Percentiles rank a stretch among this genome's conserved stretches.
Conservation (phyloP, 2,329 filamentous ascomycete species). For the Sporothrix euskadiensis region DNA sequence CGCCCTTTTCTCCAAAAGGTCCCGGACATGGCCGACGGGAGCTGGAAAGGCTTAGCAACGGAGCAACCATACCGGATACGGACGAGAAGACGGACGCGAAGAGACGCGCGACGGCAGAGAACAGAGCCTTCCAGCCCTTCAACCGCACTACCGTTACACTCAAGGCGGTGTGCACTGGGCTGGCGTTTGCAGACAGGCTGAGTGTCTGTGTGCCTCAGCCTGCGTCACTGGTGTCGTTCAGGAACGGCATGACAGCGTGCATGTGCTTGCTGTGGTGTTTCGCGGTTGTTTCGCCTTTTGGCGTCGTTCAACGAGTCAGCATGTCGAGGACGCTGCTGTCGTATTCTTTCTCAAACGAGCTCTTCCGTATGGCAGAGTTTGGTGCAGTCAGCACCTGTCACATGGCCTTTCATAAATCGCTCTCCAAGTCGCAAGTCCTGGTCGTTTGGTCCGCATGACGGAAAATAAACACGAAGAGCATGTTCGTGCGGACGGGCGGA, state of each 20-base stretch:
- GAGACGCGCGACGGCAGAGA: background rate
- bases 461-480: background rate
- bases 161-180: background rate
- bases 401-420: background rate
- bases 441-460: background rate
- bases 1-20: background rate
- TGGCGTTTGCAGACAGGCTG: background rate
- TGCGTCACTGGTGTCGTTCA: background rate
- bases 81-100: background rate
- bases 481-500: background rate
- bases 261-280: background rate
- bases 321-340: background rate
- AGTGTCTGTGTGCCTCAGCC: background rate
- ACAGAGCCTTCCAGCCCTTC: background rate
- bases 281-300: conserved; percentile 4
- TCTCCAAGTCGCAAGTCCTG: background rate
- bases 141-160: background rate
- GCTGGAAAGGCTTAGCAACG: background rate
- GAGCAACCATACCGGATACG: background rate
- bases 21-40: conserved; percentile 20
- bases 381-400: background rate
- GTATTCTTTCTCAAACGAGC: background rate
- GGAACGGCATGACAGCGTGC: background rate
- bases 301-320: background rate
- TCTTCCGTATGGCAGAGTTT: background rate